Base-by-base conservation (phyloP, 768 basidiomycete genomes). In the Boletus subcaerulescens region DNA sequence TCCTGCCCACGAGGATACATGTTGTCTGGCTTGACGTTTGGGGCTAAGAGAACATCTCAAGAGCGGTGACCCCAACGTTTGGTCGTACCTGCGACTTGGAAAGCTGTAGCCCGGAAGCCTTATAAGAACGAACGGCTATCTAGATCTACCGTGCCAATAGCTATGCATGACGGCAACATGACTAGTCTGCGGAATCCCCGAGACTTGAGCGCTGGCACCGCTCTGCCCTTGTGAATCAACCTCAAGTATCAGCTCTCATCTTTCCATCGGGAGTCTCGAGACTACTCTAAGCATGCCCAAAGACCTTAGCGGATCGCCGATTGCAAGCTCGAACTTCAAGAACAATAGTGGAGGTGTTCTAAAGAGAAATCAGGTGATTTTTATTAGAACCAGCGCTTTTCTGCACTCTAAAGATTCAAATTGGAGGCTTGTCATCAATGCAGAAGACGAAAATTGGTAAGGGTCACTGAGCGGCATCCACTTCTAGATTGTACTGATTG, bases 361-460 rank as follows among this genome's bases (percentile, higher is more conserved):
- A 45, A 67, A 59, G 56, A 67, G 60, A 54, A 67, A 66, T 33
- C 64, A 65, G 63, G 66, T 67, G 24, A 55, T 22, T 48, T 36
- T 33, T 20, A 40, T 49, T 53, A 40, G 32, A 48, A 52, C 15
- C 26, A 22, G 18, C 15, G 9, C 15, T 53, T 35, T 54, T 36
- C 15, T 26, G 22, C 35, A 42, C 44, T 50, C 26, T 50, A 18
- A 54, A 44, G 48, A 41, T 33, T 33, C 8, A 29, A 10, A 32
- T 45, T 22, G 22, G 35, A 74, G 74, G 74, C 76, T n/a, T 76
- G 74, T 50, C 72, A 73, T 47, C 68, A 89, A 76, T 91, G 89
- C 65, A 84, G 89, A 39, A 77, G 82, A 59, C 79, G 89, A 55
- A 91, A 91, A 70, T 65, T 90, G 72, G 86, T 86, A 61, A 61